Evolutionary conservation across 495 filamentous ascomycete species (phyloP), one percentile per base, ranked within the genome.

Genomic region (Hypomontagnella monticulosa): DNA sequence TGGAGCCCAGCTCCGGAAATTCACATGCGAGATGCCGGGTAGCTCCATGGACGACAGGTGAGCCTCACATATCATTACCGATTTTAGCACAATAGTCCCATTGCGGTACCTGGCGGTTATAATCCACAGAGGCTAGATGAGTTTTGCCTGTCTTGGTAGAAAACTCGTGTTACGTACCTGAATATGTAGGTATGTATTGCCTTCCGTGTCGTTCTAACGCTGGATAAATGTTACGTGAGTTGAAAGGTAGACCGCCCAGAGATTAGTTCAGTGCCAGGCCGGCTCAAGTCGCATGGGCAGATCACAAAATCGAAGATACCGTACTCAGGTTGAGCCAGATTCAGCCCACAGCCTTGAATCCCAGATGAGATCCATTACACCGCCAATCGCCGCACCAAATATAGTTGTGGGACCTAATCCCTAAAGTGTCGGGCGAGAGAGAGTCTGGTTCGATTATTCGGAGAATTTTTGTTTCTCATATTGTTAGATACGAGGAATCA

Each of bases 291-390:
- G 4, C 46, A 42, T 15, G 23, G 19, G 61, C 19, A 46, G 19
- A 65, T 59, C 33, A 48, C 44, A 16, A 34, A 59, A 55, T 50
- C 34, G 20, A 53, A 55, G n/a, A n/a, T 43, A 32, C 52, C 47
- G 58, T 20, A 60, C 30, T 42, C 27, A 50, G 33, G 49, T 34
- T 54, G 19, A 60, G 20, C 55, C 19, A 51, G 58, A 62, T 63
- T 46, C 54, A 59, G 43, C 54, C 59, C 52, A 50, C 16, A 34
- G 14, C 58, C 58, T 43, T 47, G 42, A 56, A 55, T 53, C 48
- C 9, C 20, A 63, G 58, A 56, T 67, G 53, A 58, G 65, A 63
- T 68, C 59, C 41, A 58, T 58, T 30, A 40, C 18, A n/a, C 12
- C 14, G 41, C 30, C 16, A 27, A 58, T 32, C 23, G 23, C 6